Conservation (phyloP, 2,329 filamentous ascomycete genomes). For the Exophiala spinifera region DNA sequence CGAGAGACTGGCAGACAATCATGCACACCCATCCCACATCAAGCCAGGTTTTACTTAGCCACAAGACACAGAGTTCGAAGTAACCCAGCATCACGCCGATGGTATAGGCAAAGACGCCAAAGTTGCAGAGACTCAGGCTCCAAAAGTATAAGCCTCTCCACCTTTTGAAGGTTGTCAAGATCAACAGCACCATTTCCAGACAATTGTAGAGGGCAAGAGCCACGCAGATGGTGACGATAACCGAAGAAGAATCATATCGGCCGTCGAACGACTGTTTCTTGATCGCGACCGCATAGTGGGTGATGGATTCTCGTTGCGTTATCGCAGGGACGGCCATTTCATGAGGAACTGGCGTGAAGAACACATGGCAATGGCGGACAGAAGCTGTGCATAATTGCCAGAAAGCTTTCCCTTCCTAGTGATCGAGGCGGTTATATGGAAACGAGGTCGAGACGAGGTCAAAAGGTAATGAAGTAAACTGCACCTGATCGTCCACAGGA, state of each 20-base stretch:
- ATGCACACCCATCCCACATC: conserved; percentile 46
- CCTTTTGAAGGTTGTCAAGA: conserved; percentile 47
- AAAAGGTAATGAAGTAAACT: no score
- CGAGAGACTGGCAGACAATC: conserved; percentile 49
- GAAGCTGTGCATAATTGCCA: neutral
- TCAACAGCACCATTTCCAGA: conserved; percentile 47
- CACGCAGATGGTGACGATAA: conserved; percentile 41
- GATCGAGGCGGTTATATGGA: no score
- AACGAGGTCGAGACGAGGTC: no score
- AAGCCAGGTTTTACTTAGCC: conserved; percentile 41
- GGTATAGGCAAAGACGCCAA: conserved; percentile 45
- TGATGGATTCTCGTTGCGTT: neutral
- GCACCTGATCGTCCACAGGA: no score
- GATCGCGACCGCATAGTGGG: neutral
- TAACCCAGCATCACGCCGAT: conserved; percentile 48
- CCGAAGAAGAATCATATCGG: conserved; percentile 34
- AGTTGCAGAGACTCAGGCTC: conserved; percentile 43
- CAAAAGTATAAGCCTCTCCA: conserved; percentile 51
- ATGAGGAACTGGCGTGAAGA: neutral
- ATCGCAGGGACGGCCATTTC: neutral
- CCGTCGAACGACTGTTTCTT: conserved; percentile 20
- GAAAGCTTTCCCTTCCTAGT: neutral
- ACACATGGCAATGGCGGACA: neutral
- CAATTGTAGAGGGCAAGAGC: conserved; percentile 49
- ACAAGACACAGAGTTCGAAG: conserved; percentile 35